phyloP scores from a whole-genome alignment of 805 yeast species.

The Saccharomycopsis microspora region DNA sequence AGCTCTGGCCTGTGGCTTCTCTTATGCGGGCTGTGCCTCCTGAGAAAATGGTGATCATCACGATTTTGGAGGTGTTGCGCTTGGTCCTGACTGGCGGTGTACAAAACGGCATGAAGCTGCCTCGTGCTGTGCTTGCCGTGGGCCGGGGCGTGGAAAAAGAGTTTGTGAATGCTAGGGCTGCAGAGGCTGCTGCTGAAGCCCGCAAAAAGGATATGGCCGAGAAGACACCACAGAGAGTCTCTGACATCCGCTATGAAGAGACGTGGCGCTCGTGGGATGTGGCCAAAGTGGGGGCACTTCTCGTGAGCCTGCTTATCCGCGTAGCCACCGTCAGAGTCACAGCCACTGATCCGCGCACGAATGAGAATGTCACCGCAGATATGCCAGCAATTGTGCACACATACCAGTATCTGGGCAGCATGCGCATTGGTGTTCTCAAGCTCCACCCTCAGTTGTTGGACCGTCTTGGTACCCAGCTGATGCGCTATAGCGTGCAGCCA shows the following conservation, averaged over 20 bases:
- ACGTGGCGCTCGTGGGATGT: conserved; percentile 46
- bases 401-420: conserved; percentile 71
- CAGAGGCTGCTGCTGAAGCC: conserved; percentile 18
- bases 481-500: conserved; percentile 62
- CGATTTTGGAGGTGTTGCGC: conserved; percentile 73
- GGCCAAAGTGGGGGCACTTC: conserved; percentile 73
- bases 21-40: conserved; percentile 62
- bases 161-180: conserved; percentile 48
- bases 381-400: conserved; percentile 90
- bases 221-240: conserved; percentile 29
- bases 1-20: conserved; percentile 60
- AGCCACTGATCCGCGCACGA: conserved; percentile 75
- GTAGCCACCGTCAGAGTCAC: conserved; percentile 74
- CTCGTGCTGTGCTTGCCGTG: conserved; percentile 68
- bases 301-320: conserved; percentile 63
- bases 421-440: conserved; percentile 69
- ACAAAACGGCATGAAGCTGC: conserved; percentile 72
- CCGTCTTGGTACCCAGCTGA: conserved; percentile 54
- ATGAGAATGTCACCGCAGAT: conserved; percentile 48
- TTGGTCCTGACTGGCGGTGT: conserved; percentile 66
- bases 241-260: conserved; percentile 26
- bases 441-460: conserved; percentile 60
- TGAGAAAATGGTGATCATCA: conserved; percentile 71
- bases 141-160: conserved; percentile 82
- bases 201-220: conserved; percentile 26